Evolutionary conservation across 441 rosid species (phyloP), one percentile per base, ranked within the genome.

Genomic region (Aleurites moluccanus): DNA sequence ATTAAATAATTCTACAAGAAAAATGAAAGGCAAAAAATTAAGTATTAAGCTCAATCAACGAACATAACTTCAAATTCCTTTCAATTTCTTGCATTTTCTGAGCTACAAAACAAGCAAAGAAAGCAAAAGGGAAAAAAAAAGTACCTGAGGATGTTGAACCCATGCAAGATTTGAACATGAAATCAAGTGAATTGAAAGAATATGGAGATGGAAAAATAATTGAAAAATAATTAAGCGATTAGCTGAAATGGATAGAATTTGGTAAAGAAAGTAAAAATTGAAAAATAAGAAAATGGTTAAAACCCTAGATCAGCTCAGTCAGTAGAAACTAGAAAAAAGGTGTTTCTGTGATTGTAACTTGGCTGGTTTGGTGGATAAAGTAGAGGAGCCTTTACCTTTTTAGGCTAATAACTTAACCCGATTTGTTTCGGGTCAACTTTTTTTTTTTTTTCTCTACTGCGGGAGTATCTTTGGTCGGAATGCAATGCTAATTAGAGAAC

Each of bases 91-190:
- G 16, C 47, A 68, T 69, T 74, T 72, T 53, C 69, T 74, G 23
- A 56, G 63, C 72, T 33, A 74, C 71, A 72, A 74, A 78, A 69
- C 61, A 53, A 47, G 25, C 0, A 55, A 30, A 52, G 20, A 63
- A 23, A 40, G 64, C 30, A 11, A 64, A 23, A 57, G 10, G 1
- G 30, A 1, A 23, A 57, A 25, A 25, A 53, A 66, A 65, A 60
- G 21, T 67, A 89, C 90, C 93, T 71, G 87, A 86, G 69, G 81
- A 85, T 55, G 86, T 53, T 53, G 88, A 80, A 76, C 80, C 83
- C 90, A 85, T 85, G 49, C 50, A 56, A 56, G 25, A 76, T 55
- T 38, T 61, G 16, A 64, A 56, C 28, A 38, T 14, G 67, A 67
- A 73, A 40, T 7, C 15, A 16, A 23, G 25, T 25, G 56, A 27